Base-by-base conservation (phyloP, 495 filamentous ascomycete species). In the Tuber microsphaerosporum region DNA sequence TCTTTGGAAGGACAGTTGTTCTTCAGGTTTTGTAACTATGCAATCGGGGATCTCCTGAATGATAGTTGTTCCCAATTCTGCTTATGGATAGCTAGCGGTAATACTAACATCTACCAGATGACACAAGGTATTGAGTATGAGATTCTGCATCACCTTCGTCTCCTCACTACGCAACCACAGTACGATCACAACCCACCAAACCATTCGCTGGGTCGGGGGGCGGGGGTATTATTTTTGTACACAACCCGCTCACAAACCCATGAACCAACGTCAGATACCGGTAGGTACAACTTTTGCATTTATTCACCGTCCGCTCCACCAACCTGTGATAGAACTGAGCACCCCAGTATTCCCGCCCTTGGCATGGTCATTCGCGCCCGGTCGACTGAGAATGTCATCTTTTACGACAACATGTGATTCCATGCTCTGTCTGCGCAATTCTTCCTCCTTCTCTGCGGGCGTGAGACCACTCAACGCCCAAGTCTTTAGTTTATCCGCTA, bases 401-500 rank as follows among this genome's bases (percentile, higher is more conserved):
- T 71, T 71, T 14, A 61, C 34, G 37, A 19, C 45, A 8, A n/a
- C 65, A 42, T 12, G 37, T 69, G 43, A 65, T 43, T 72, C 72
- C 44, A 65, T 26, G 34, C 51, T 73, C 77, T 37, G 78, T 43
- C 14, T 22, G 44, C 16, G 51, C 69, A 51, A 69, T 5, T 44
- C 78, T 1, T 71, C 43, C 61, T 83, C 81, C 68, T 81, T 78
- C 71, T 81, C 79, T 22, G 81, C 77, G 48, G 79, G 77, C 14
- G 81, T 83, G 46, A 83, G 73, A 1, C 86, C 81, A 4, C 81
- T 85, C 71, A 88, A 69, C 0, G 83, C 75, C 87, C 87, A 83
- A 31, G 73, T 71, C 73, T 82, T 83, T 41, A 83, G 20, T 17
- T 80, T 73, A 12, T 68, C 56, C 20, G 78, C 74, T 3, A 75